Conservation (phyloP, 2,329 filamentous ascomycete genomes). For the Ophiocordyceps robertsii region DNA sequence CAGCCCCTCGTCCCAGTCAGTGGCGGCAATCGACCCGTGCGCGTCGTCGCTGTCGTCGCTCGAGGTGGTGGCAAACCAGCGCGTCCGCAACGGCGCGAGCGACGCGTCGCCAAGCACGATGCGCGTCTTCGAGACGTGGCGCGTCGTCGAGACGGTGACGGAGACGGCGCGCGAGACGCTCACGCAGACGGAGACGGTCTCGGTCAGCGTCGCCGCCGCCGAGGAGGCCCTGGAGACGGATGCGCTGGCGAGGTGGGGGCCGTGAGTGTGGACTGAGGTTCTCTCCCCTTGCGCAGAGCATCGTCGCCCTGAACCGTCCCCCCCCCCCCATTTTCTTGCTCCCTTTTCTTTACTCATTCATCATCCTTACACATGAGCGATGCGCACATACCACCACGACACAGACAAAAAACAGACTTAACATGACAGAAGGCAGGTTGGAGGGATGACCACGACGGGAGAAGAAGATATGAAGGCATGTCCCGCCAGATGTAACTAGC, state of each 20-base stretch:
- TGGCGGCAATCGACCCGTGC: background rate
- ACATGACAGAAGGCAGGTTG: too few relatives aligned
- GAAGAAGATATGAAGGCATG: too few relatives aligned
- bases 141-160: conserved; percentile 18
- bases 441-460: too few relatives aligned
- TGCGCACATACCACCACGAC: background rate
- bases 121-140: conserved; percentile 4
- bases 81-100: background rate
- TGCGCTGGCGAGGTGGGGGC: background rate
- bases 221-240: background rate
- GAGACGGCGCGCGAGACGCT: conserved; percentile 9
- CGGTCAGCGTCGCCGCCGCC: background rate
- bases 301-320: too few relatives aligned
- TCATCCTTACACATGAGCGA: background rate
- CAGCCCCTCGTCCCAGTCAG: background rate
- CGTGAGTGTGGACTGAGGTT: background rate
- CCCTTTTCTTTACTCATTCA: background rate
- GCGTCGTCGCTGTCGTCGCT: conserved; percentile 3
- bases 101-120: conserved; percentile 1
- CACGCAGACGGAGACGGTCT: conserved; percentile 13
- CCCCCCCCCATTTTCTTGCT: too few relatives aligned
- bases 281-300: too few relatives aligned
- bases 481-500: too few relatives aligned
- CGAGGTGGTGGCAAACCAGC: conserved; percentile 5
- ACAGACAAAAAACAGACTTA: background rate